phyloP scores from a whole-genome alignment of 140 eudicot species.

The Anethum foeniculum region DNA sequence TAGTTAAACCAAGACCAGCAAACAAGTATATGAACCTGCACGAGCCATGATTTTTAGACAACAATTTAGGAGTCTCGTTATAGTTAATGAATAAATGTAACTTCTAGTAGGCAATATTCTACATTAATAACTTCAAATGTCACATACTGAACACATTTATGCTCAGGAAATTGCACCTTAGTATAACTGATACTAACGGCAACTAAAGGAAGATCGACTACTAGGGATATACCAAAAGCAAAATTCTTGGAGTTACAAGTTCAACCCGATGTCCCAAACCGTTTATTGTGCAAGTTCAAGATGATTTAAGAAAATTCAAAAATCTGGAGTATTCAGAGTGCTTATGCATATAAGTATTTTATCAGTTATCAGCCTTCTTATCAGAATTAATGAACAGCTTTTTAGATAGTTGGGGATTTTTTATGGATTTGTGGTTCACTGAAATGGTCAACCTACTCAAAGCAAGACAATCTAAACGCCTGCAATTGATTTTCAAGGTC shows the following conservation, averaged over 20 bases:
- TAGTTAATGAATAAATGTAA: neutral
- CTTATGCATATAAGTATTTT: neutral
- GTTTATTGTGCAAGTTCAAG: neutral
- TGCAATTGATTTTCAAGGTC: neutral
- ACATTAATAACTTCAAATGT: neutral
- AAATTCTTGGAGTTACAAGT: neutral
- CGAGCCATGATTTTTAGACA: conserved; percentile 6
- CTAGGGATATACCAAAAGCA: neutral
- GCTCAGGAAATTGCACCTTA: neutral
- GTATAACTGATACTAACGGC: neutral
- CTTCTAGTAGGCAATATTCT: neutral
- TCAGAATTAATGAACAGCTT: neutral
- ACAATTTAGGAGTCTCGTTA: neutral
- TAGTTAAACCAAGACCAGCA: conserved; percentile 65
- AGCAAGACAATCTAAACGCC: neutral
- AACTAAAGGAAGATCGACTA: neutral
- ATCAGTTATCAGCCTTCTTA: neutral
- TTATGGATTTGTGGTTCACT: neutral
- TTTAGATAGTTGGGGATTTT: neutral
- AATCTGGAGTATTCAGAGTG: neutral
- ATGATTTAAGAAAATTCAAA: neutral
- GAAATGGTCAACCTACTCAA: neutral
- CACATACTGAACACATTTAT: neutral
- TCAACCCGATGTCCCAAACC: neutral
- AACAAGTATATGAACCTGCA: conserved; percentile 92